Evolutionary conservation across 192 early-diverging fungal species (phyloP).

Genomic region (Entomortierella parvispora): DNA sequence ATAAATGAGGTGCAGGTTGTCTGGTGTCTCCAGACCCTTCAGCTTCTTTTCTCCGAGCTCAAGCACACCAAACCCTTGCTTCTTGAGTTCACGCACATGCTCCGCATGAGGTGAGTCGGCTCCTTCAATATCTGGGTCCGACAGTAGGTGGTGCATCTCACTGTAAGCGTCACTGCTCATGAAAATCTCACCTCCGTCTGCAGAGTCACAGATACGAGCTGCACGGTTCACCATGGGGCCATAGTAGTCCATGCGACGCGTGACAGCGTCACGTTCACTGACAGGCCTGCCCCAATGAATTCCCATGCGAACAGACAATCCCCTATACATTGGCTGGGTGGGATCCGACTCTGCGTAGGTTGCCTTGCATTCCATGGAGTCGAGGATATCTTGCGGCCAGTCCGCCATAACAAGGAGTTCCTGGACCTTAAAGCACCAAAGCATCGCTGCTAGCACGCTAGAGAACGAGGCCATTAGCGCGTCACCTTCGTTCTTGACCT

Average conservation of each 20-base stretch:
- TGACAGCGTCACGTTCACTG: conserved; percentile 89
- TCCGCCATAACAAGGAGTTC: conserved; percentile 80
- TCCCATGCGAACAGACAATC: conserved; percentile 92
- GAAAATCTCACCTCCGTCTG: conserved; percentile 92
- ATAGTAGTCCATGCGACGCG: conserved; percentile 95
- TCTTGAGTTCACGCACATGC: conserved; percentile 60
- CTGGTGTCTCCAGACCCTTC: conserved; percentile 91
- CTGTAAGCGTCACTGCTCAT: conserved; percentile 82
- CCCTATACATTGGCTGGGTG: conserved; percentile 77
- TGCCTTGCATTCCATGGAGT: conserved; percentile 77
- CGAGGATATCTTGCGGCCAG: conserved; percentile 89
- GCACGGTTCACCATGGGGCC: conserved; percentile 94
- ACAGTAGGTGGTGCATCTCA: conserved; percentile 31
- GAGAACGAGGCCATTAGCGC: conserved; percentile 95
- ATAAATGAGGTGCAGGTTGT: conserved; percentile 76
- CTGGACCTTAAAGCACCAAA: conserved; percentile 92
- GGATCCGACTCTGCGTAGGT: conserved; percentile 69
- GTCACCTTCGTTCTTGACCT: conserved; percentile 96
- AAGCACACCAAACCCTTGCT: conserved; percentile 74
- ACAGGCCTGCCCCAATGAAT: conserved; percentile 91
- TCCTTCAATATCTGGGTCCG: conserved; percentile 30
- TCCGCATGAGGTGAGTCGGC: conserved; percentile 34
- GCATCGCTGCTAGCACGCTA: conserved; percentile 78
- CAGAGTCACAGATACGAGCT: conserved; percentile 81
- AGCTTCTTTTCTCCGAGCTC: conserved; percentile 85